Conservation (phyloP, 306 rosid species). For the Vicia villosa region DNA sequence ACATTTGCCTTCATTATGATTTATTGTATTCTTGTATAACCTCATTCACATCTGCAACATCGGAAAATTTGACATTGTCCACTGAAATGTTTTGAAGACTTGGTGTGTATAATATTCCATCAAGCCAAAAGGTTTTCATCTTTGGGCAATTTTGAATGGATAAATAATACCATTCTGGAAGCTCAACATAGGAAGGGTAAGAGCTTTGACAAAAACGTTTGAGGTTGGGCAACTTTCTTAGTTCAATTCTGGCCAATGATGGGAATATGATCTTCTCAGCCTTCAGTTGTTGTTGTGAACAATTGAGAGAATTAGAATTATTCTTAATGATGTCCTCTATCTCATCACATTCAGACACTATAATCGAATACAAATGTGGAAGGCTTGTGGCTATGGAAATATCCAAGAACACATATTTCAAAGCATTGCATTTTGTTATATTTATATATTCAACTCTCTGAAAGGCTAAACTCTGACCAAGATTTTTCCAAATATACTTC, state of each 20-base stretch:
- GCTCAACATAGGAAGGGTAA: too few species aligned
- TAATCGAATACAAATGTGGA: rapidly evolving
- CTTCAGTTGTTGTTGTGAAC: neutral
- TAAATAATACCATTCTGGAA: too few species aligned
- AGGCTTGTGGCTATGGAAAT: neutral
- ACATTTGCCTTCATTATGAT: too few species aligned
- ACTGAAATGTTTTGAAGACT: too few species aligned
- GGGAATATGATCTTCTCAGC: constrained; percentile 5
- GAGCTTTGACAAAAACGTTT: neutral
- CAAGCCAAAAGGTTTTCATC: too few species aligned
- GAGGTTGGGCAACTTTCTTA: neutral
- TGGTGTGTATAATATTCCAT: too few species aligned
- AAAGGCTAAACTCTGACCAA: neutral
- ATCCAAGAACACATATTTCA: constrained; percentile 12
- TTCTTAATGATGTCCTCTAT: constrained; percentile 11
- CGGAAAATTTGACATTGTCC: too few species aligned
- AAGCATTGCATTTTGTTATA: neutral
- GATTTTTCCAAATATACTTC: constrained; percentile 21
- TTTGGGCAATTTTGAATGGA: too few species aligned
- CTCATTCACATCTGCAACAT: constrained; percentile 3
- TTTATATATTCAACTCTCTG: rapidly evolving
- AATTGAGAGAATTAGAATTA: neutral
- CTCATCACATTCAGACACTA: neutral
- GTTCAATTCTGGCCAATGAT: rapidly evolving
- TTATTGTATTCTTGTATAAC: neutral